A percentile compares a stretch with the other conserved stretches of the same genome.
Conservation (phyloP, 2,329 filamentous ascomycete genomes). For the Periconia sp. region DNA sequence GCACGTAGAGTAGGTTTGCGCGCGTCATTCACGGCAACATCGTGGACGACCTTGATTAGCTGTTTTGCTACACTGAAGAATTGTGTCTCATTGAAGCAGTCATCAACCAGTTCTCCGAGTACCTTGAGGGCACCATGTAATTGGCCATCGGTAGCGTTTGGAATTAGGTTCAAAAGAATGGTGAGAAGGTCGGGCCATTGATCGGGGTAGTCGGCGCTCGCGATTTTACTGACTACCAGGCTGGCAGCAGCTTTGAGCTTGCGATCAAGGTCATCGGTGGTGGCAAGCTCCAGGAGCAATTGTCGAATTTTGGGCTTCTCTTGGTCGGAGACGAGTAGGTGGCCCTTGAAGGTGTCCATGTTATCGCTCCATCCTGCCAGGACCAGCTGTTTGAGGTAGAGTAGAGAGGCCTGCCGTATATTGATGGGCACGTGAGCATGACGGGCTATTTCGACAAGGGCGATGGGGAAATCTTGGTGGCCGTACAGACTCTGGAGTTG, state of each 20-base stretch:
- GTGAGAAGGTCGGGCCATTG: conserved; percentile 91
- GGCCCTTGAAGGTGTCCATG: conserved; percentile 69
- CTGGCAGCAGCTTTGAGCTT: conserved; percentile 90
- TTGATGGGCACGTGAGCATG: conserved; percentile 72
- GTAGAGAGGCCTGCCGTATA: conserved; percentile 81
- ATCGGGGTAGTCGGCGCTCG: conserved; percentile 88
- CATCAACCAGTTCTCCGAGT: conserved; percentile 85
- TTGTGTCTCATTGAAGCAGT: conserved; percentile 89
- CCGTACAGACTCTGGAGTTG: conserved; percentile 73
- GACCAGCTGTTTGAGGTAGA: conserved; percentile 80
- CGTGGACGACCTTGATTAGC: conserved; percentile 80
- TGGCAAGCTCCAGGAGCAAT: conserved; percentile 74
- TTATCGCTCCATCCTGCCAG: conserved; percentile 79
- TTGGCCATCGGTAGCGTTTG: conserved; percentile 73
- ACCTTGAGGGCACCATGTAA: conserved; percentile 89
- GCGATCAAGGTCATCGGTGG: conserved; percentile 72
- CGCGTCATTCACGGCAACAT: conserved; percentile 74
- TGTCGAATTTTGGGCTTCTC: conserved; percentile 74
- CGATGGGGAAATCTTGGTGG: conserved; percentile 72
- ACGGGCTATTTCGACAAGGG: conserved; percentile 77
- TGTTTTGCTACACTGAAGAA: conserved; percentile 89
- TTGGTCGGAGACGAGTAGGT: conserved; percentile 69
- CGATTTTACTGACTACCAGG: conserved; percentile 90
- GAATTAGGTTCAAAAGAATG: conserved; percentile 74
- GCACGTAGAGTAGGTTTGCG: conserved; percentile 77